Conservation (phyloP, 2,329 filamentous ascomycete species). For the Cryphonectria naterciae region DNA sequence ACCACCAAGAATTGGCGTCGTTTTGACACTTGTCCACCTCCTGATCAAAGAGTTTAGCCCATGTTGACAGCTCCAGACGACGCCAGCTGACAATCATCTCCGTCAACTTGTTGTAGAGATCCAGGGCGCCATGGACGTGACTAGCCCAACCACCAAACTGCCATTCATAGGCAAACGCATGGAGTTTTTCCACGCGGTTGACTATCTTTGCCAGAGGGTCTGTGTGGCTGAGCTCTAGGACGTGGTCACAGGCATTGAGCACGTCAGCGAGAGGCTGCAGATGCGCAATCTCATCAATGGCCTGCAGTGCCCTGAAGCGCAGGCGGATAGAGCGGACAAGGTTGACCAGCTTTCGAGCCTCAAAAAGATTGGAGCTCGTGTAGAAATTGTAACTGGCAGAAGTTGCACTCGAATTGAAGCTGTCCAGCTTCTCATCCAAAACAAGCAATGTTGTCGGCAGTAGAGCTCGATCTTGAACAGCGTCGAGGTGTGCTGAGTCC, state of each 20-base stretch:
- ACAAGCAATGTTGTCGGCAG: constrained; percentile 69
- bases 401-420: constrained; percentile 45
- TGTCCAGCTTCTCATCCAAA: constrained; percentile 63
- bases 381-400: constrained; percentile 82
- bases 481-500: constrained; percentile 34
- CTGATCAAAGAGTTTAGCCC: constrained; percentile 85
- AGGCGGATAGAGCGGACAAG: constrained; percentile 71
- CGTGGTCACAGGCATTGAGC: constrained; percentile 71
- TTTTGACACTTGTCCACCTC: constrained; percentile 77
- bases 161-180: constrained; percentile 89
- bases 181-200: constrained; percentile 84
- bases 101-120: constrained; percentile 78
- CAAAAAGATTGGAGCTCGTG: constrained; percentile 73
- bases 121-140: constrained; percentile 70
- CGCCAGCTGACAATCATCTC: constrained; percentile 86
- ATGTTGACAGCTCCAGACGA: constrained; percentile 87
- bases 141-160: constrained; percentile 85
- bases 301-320: constrained; percentile 74
- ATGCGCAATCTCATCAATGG: constrained; percentile 67
- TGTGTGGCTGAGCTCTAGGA: constrained; percentile 74
- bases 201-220: constrained; percentile 88
- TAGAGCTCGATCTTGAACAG: constrained; percentile 54
- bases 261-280: constrained; percentile 83
- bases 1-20: constrained; percentile 92
- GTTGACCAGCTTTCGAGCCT: constrained; percentile 73